Percentiles rank a stretch among this genome's conserved stretches.
Evolutionary conservation across 345 rosid genomes (phyloP).

Genomic region (Gossypium turneri): DNA sequence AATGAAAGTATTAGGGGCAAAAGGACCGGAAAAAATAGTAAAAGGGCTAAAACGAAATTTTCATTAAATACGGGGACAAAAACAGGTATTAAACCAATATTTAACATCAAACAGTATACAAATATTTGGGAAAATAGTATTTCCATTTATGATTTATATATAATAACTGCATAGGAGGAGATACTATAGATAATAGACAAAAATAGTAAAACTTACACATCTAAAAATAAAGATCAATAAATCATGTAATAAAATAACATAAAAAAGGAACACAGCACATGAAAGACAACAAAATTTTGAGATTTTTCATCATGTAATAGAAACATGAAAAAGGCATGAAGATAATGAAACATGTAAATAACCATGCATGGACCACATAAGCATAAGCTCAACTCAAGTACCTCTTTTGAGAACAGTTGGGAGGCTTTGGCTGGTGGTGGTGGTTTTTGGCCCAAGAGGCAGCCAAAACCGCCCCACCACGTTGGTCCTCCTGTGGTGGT

Average conservation of each 20-base stretch:
- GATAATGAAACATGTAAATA: neutral
- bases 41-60: too few relatives aligned
- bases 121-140: too few relatives aligned
- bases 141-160: neutral
- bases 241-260: neutral
- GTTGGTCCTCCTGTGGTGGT: conserved; percentile 26
- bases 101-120: too few relatives aligned
- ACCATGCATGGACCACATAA: conserved; percentile 38
- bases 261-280: neutral
- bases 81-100: too few relatives aligned
- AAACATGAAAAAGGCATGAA: neutral
- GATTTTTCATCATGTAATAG: neutral
- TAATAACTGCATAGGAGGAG: conserved; percentile 6
- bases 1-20: too few relatives aligned
- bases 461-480: conserved; percentile 20
- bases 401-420: conserved; percentile 71
- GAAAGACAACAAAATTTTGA: neutral
- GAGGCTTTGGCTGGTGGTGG: conserved; percentile 26
- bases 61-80: too few relatives aligned
- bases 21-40: too few relatives aligned
- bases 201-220: neutral
- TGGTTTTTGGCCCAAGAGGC: conserved; percentile 19
- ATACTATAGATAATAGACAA: conserved; percentile 3
- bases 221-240: conserved; percentile 9
- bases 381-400: conserved; percentile 17